A percentile compares a stretch with the other conserved stretches of the same genome.
Conservation (phyloP, 208 protist genomes). For the Crithidia acanthocephali region DNA sequence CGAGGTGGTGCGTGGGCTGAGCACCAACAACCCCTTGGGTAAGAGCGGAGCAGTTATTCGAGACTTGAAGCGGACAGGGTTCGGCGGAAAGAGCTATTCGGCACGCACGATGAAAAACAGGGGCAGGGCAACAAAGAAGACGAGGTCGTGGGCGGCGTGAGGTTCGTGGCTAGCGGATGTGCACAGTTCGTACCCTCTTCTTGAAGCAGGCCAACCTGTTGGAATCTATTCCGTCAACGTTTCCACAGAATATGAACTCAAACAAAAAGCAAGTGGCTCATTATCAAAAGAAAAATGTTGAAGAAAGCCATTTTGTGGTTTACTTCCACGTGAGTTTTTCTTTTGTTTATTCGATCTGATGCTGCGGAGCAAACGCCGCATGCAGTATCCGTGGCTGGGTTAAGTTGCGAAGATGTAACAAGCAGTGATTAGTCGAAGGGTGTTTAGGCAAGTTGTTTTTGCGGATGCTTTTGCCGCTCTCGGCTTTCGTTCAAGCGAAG, state of each 20-base stretch:
- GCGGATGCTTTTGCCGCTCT: too few relatives aligned
- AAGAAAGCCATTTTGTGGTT: too few relatives aligned
- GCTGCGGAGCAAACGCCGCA: too few relatives aligned
- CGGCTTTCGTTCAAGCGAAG: too few relatives aligned
- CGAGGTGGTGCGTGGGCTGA: slow-evolving; percentile 47
- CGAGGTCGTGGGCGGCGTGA: slow-evolving; percentile 85
- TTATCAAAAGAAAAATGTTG: background rate
- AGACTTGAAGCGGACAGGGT: slow-evolving; percentile 72
- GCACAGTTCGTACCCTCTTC: background rate
- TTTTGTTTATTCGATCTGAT: too few relatives aligned
- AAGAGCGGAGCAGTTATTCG: slow-evolving; percentile 58
- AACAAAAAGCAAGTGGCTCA: background rate
- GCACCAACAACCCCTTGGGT: slow-evolving; percentile 20
- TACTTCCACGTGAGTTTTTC: too few relatives aligned
- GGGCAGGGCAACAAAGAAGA: slow-evolving; percentile 83
- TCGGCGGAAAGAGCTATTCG: slow-evolving; percentile 88
- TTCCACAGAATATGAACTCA: background rate
- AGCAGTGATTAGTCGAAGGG: too few relatives aligned
- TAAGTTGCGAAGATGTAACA: too few relatives aligned
- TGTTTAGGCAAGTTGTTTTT: too few relatives aligned
- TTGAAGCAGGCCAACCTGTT: too few relatives aligned
- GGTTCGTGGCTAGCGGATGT: background rate
- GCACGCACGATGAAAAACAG: slow-evolving; percentile 72
- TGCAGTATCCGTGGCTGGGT: too few relatives aligned
- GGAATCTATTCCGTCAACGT: background rate